Conservation (phyloP, 495 filamentous ascomycete species). For the Penicillium arizonense region DNA sequence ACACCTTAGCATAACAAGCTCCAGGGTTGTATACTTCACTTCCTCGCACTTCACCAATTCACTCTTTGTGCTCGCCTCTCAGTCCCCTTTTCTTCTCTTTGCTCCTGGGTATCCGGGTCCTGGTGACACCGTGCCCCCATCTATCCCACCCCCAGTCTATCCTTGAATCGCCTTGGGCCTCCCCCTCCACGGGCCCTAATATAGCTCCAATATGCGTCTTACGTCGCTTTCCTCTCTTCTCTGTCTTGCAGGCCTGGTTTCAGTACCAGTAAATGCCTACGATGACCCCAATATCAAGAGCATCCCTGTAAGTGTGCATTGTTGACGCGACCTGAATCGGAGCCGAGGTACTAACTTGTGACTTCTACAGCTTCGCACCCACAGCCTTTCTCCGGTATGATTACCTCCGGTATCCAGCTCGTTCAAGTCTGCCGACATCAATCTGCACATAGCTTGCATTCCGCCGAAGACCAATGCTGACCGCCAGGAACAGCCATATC, state of each 20-base stretch:
- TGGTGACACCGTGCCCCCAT: conserved; percentile 25
- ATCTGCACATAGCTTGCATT: background rate
- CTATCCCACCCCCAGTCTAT: conserved; percentile 25
- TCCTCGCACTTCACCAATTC: conserved; percentile 15
- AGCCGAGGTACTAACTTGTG: conserved; percentile 19
- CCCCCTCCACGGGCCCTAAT: conserved; percentile 22
- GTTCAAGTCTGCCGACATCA: background rate
- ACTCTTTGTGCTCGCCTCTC: conserved; percentile 18
- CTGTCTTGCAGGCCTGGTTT: conserved; percentile 36
- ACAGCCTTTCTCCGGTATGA: conserved; percentile 61
- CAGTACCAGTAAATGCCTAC: conserved; percentile 33
- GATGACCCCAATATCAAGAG: conserved; percentile 49
- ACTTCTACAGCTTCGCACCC: conserved; percentile 64
- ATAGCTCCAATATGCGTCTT: conserved; percentile 33
- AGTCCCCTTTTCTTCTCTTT: conserved; percentile 11
- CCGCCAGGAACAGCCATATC: conserved; percentile 69
- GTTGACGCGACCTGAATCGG: conserved; percentile 3
- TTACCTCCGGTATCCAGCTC: conserved; percentile 3
- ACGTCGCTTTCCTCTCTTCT: conserved; percentile 40
- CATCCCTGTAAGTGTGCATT: conserved; percentile 48
- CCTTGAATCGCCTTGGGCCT: conserved; percentile 16
- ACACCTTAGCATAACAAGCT: conserved; percentile 27
- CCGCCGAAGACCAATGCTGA: conserved; percentile 21
- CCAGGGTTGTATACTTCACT: conserved; percentile 12
- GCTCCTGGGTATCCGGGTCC: conserved; percentile 25